These are phyloP conservation scores for Diaporthe citri DNA, from an alignment of 2,329 filamentous ascomycete genomes.

Conservation along the genomic window DNA sequence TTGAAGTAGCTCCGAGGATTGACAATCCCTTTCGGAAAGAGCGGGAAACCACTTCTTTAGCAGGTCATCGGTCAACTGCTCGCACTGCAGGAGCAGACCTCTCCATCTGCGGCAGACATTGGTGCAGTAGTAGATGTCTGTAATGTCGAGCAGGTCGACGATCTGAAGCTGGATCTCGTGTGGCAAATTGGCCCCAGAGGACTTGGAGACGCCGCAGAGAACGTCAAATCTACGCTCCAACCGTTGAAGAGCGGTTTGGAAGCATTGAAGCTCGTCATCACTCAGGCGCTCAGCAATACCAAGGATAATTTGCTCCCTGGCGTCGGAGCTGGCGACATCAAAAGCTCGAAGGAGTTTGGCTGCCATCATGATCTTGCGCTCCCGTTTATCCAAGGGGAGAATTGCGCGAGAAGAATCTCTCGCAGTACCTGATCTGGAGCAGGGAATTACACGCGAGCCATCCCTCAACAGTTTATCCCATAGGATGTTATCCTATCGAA, in stretches of 20 bases:
- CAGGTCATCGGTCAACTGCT: neutral
- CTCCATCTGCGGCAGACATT: constrained; percentile 33
- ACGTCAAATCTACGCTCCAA: neutral
- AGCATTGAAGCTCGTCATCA: neutral
- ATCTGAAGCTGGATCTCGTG: constrained; percentile 29
- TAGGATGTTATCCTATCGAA: too few species aligned
- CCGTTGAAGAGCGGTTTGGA: neutral
- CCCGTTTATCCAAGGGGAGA: neutral
- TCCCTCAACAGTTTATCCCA: neutral
- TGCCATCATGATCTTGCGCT: neutral
- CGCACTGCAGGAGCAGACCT: neutral
- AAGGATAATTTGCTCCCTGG: constrained; percentile 3
- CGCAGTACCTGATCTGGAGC: neutral
- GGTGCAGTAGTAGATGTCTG: constrained; percentile 21
- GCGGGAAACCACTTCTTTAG: constrained; percentile 3
- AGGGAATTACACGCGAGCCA: neutral
- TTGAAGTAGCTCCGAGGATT: neutral
- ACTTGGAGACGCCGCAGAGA: neutral
- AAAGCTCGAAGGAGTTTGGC: neutral
- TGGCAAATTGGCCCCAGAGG: neutral
- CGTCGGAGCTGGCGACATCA: constrained; percentile 1
- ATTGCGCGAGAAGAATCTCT: neutral
- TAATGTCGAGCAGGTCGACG: constrained; percentile 4
- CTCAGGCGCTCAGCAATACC: constrained; percentile 16
- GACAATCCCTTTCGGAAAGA: neutral